Evolutionary conservation across 2,329 filamentous ascomycete genomes (phyloP), one percentile per base, ranked within the genome.

Genomic region (Aureobasidium leucospermi): DNA sequence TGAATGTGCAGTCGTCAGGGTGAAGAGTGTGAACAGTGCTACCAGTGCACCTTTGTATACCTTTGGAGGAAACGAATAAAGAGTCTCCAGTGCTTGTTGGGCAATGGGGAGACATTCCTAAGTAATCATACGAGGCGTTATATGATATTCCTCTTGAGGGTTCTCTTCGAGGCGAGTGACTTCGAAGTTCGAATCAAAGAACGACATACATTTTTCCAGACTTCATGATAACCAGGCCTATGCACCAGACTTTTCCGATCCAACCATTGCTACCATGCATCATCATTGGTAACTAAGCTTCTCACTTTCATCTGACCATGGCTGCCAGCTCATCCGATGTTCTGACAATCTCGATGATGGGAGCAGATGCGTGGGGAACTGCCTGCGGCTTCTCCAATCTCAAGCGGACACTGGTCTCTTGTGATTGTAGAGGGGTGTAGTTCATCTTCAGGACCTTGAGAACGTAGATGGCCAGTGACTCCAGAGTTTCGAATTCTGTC

Each of bases 341-440:
- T 42, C 62, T 52, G 38, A 67, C 66, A 38, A 86, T 77, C 69
- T 90, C 86, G 6, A 91, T 84, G 4, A 80, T 78, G 0, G 88
- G 86, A 10, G 84, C 85, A 64, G 90, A 87, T 1, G 88, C 88
- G 66, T 87, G 82, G 0, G 84, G 81, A 19, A 91, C 85, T 0
- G 88, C 88, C 11, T 86, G 84, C 2, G 88, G 88, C 74, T 91
- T 91, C 71, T 85, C 84, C 55, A 91, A 74, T 28, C 76, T 75
- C 39, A 91, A 78, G 61, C 78, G 80, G 53, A 91, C 74, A 60
- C 77, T 77, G 73, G 81, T 80, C 15, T 48, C 58, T 15, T 7
- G 29, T 4, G 28, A 34, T 38, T 46, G 48, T 6, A 59, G 10
- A 45, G 58, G 58, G 6, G 41, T 15, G 39, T 73, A 71, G 42